These are phyloP conservation scores for Rhizodiscina lignyota DNA, from an alignment of 495 filamentous ascomycete genomes.

Conservation along the genomic window DNA sequence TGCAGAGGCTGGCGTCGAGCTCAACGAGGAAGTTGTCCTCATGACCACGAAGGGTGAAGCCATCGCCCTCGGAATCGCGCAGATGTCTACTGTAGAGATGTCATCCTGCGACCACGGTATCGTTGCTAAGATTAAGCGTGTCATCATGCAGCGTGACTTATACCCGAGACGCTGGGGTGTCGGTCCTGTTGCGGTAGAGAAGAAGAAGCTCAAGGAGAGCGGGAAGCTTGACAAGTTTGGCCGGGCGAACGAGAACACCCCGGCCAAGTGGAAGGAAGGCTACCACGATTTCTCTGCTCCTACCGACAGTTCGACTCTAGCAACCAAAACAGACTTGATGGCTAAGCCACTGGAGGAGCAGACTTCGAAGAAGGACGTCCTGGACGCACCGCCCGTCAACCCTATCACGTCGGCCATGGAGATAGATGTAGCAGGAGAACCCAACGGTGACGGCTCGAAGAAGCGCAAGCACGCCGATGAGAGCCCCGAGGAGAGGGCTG, in stretches of 20 bases:
- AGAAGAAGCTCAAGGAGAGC: slow-evolving; percentile 98
- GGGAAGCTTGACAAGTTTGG: slow-evolving; percentile 98
- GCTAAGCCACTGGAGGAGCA: slow-evolving; percentile 26
- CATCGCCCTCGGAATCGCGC: slow-evolving; percentile 84
- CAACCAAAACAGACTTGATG: slow-evolving; percentile 15
- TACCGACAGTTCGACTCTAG: slow-evolving; percentile 19
- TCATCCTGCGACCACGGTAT: slow-evolving; percentile 88
- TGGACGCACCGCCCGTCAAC: slow-evolving; percentile 19
- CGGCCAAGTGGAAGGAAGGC: slow-evolving; percentile 71
- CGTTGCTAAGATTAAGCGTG: slow-evolving; percentile 92
- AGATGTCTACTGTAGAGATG: slow-evolving; percentile 89
- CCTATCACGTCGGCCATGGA: slow-evolving; percentile 10
- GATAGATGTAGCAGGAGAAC: neutral
- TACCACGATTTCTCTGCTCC: slow-evolving; percentile 75
- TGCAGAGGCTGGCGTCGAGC: slow-evolving; percentile 67
- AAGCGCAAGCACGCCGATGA: slow-evolving; percentile 21
- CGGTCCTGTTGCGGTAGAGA: slow-evolving; percentile 76
- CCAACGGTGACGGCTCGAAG: slow-evolving; percentile 9
- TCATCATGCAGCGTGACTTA: slow-evolving; percentile 96
- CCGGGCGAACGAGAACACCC: slow-evolving; percentile 77
- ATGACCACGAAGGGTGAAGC: slow-evolving; percentile 99
- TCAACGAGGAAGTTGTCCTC: slow-evolving; percentile 82
- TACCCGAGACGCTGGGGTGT: slow-evolving; percentile 93
- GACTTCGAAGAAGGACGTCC: slow-evolving; percentile 23
- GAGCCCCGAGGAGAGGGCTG: slow-evolving; percentile 18